Evolutionary conservation across 2,329 filamentous ascomycete genomes (phyloP), one percentile per base, ranked within the genome.

Genomic region (Aureobasidium sp.): DNA sequence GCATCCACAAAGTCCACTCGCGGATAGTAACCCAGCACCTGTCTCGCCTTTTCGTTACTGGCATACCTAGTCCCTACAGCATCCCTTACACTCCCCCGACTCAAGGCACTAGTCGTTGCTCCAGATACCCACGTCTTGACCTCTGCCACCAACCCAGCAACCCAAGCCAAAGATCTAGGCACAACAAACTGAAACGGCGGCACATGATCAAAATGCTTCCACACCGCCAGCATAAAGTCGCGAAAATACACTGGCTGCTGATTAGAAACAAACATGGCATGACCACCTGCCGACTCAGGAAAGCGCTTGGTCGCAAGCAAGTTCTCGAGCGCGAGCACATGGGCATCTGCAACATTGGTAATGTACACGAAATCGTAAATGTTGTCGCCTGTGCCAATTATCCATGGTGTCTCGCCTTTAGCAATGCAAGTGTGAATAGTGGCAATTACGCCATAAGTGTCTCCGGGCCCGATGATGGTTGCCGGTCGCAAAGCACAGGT

Each of bases 181-280:
- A 86, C 77, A 34, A 68, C 72, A 8, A 85, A 63, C 51, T 80
- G 69, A 56, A 76, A 81, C 0, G 68, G 68, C 5, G 83, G 83
- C 29, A 80, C 75, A 67, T 83, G 81, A 0, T 77, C 82, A 67
- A 85, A 85, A 34, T 78, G 71, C 9, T 78, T 80, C 90, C 90
- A 97, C 51, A 96, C 82, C 42, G 86, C 85, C 44, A 90, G 83
- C 63, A 89, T 85, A 72, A 95, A 89, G 75, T 96, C 91, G 86
- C 94, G 95, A 75, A 96, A 95, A 73, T 93, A 93, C 22, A 95
- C 81, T 5, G 93, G 93, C 68, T 85, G 80, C 75, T 91, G 90
- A 74, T 97, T 97, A 63, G 91, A 94, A 70, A 97, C 84, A 77
- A 96, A 86, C 78, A 97, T 93, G 56, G 87, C 87, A 74, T 97